Evolutionary conservation across 2,329 filamentous ascomycete species (phyloP).

Genomic region (Gnomoniopsis sp.): DNA sequence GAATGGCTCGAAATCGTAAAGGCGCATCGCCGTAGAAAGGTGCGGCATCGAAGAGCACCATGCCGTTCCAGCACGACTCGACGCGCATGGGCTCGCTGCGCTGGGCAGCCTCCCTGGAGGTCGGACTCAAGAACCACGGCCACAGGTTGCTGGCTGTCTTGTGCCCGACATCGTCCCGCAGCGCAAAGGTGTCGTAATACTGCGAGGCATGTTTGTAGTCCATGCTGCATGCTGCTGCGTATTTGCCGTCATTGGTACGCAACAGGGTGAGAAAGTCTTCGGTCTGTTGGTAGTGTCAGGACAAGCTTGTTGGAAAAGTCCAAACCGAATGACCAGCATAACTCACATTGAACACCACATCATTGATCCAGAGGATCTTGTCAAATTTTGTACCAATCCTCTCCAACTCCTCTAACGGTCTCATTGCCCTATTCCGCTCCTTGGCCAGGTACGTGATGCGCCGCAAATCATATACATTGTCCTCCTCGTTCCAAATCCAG

Average conservation of each 20-base stretch:
- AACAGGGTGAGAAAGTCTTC: slow-evolving; percentile 51
- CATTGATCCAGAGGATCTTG: slow-evolving; percentile 57
- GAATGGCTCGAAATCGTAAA: slow-evolving; percentile 59
- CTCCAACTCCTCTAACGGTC: slow-evolving; percentile 50
- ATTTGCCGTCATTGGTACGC: slow-evolving; percentile 50
- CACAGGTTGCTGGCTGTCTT: slow-evolving; percentile 51
- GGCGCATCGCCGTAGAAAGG: slow-evolving; percentile 43
- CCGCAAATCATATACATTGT: slow-evolving; percentile 51
- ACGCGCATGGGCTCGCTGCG: slow-evolving; percentile 53
- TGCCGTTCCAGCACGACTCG: slow-evolving; percentile 68
- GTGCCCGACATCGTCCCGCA: slow-evolving; percentile 51
- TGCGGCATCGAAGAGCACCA: slow-evolving; percentile 42
- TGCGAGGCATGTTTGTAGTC: slow-evolving; percentile 52
- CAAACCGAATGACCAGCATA: slow-evolving; percentile 15
- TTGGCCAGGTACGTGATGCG: slow-evolving; percentile 66
- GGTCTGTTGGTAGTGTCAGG: slow-evolving; percentile 19
- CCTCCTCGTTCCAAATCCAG: slow-evolving; percentile 56
- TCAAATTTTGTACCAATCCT: slow-evolving; percentile 49
- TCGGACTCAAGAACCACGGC: slow-evolving; percentile 54
- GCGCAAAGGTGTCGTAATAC: slow-evolving; percentile 61
- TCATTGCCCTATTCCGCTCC: slow-evolving; percentile 60
- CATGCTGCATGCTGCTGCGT: slow-evolving; percentile 58
- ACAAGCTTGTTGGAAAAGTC: not conserved
- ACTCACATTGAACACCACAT: slow-evolving; percentile 54
- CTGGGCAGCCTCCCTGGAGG: slow-evolving; percentile 43